phyloP scores from a whole-genome alignment of 129 eudicot genomes.

The Chrysanthemum makinoi region DNA sequence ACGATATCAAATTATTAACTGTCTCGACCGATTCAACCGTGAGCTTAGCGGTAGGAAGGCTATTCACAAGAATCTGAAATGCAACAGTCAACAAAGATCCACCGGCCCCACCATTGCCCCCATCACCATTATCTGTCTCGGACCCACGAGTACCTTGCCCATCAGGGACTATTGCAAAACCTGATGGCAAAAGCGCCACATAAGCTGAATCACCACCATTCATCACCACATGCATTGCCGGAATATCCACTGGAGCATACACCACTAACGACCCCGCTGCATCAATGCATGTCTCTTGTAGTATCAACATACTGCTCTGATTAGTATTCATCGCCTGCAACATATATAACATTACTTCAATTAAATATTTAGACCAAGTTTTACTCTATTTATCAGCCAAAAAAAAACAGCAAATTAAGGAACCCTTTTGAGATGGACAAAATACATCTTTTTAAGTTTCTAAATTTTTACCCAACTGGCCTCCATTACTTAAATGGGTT shows the following conservation, averaged over 20 bases:
- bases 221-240: conserved; percentile 98
- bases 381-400: no score
- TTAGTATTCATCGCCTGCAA: conserved; percentile 72
- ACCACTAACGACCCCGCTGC: conserved; percentile 93
- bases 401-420: no score
- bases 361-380: not conserved
- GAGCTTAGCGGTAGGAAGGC: conserved; percentile 91
- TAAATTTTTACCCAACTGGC: no score
- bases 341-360: not conserved
- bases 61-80: conserved; percentile 88
- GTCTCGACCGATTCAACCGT: conserved; percentile 97
- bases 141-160: conserved; percentile 56
- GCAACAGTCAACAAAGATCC: conserved; percentile 92
- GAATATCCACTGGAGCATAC: conserved; percentile 96
- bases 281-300: conserved; percentile 91
- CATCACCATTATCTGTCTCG: conserved; percentile 32
- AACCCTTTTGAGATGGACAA: no score
- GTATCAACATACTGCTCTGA: conserved; percentile 91
- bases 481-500: no score
- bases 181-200: conserved; percentile 91
- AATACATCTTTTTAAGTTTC: no score
- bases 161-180: conserved; percentile 82
- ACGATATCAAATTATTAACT: conserved; percentile 85
- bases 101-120: conserved; percentile 29
- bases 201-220: conserved; percentile 96